Base-by-base conservation (phyloP, 257 asterid genomes). In the Lavandula angustifolia region DNA sequence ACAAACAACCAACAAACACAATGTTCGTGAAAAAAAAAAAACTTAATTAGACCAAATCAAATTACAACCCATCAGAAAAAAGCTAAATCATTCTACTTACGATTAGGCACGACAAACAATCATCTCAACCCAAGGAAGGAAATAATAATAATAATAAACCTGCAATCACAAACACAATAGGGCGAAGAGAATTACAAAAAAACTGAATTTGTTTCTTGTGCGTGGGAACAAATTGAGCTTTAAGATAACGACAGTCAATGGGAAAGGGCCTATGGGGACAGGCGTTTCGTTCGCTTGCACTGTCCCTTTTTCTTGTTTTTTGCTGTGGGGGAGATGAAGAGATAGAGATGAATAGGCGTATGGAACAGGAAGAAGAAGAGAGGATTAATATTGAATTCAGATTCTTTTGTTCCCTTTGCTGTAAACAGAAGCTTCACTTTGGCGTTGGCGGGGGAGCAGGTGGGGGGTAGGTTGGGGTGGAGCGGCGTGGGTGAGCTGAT, bases 171-270 rank as follows among this genome's bases (percentile, higher is more conserved):
- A 18, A 40, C 7, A 31, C 22, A 12, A 12, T 1, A 16, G 3
- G 42, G 27, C 27, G 14, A 34, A 0, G 8, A 9, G 13, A 29
- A 1, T 17, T 9, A 0, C 5, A 16, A 50, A 35, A 67, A 62
- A 27, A 9, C 3, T 5, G 7, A 11, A 11, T 43, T 34, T 18
- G n/a, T 11, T 60, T 27, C 6, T 9, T 42, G 58, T 18, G 54
- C 38, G 70, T 42, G 44, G 73, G 58, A 47, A 59, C n/a, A 61
- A 60, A 52, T 29, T 56, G 53, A 3, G 34, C 48, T 58, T 48
- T 58, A 42, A 6, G n/a, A 54, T 11, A 11, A 42, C 9, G n/a
- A 54, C 14, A 11, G 59, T 52, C 22, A n/a, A 35, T 38, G 62
- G 48, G 43, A 49, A 64, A 53, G 41, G 57, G 58, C 42, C 64